Conservation (phyloP, 1,284 basidiomycete species). For the Flammula alnicola region DNA sequence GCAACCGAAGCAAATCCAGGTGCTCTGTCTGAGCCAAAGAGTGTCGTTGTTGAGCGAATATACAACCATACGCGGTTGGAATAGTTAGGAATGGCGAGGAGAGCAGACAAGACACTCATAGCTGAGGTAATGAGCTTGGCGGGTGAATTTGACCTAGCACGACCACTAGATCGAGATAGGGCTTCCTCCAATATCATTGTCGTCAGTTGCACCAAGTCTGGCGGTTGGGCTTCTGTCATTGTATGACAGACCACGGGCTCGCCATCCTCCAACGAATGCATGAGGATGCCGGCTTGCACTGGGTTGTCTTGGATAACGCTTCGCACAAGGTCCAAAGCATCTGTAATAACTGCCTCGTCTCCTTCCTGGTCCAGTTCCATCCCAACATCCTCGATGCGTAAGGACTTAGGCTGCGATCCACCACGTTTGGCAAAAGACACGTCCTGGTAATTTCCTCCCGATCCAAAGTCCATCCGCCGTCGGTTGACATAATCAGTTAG, state of each 20-base stretch:
- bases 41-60: constrained; percentile 74
- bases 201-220: constrained; percentile 79
- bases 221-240: constrained; percentile 54
- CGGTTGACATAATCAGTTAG: constrained; percentile 74
- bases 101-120: constrained; percentile 77
- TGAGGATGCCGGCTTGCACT: constrained; percentile 62
- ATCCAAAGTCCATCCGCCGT: constrained; percentile 46
- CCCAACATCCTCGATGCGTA: constrained; percentile 71
- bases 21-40: constrained; percentile 68
- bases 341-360: constrained; percentile 67
- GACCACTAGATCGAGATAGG: constrained; percentile 57
- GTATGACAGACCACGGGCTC: constrained; percentile 56
- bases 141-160: constrained; percentile 45
- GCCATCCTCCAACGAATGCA: constrained; percentile 68
- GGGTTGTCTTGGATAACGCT: constrained; percentile 76
- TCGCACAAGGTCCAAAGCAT: constrained; percentile 79
- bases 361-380: constrained; percentile 62
- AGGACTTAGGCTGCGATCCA: constrained; percentile 41
- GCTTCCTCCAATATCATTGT: constrained; percentile 86
- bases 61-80: constrained; percentile 87
- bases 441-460: constrained; percentile 50
- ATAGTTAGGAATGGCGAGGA: constrained; percentile 75
- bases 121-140: constrained; percentile 78
- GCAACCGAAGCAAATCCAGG: constrained; percentile 66
- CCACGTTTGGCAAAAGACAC: constrained; percentile 53